Conservation (phyloP, 345 rosid species). For the Garcia nutans region DNA sequence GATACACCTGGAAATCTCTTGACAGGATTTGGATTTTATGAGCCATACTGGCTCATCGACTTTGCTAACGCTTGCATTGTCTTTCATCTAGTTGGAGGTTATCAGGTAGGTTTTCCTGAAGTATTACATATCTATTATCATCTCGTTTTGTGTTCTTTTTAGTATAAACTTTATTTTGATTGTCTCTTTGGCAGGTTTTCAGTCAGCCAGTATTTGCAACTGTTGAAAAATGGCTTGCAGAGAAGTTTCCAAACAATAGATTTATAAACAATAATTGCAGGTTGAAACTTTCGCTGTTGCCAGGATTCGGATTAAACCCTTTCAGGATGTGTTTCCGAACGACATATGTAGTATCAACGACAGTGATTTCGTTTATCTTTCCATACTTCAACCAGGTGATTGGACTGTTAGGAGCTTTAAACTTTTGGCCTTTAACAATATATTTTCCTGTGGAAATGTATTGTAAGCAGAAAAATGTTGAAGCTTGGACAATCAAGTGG, state of each 20-base stretch:
- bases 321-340: slow-evolving; percentile 53
- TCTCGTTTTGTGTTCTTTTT: too few species aligned
- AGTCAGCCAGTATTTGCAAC: slow-evolving; percentile 52
- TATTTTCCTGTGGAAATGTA: slow-evolving; percentile 81
- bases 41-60: slow-evolving; percentile 54
- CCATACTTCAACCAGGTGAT: slow-evolving; percentile 85
- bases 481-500: slow-evolving; percentile 57
- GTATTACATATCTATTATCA: too few species aligned
- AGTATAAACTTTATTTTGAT: too few species aligned
- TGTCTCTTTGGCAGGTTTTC: slow-evolving; percentile 36
- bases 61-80: slow-evolving; percentile 50
- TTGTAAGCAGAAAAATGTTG: slow-evolving; percentile 47
- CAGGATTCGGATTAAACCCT: slow-evolving; percentile 30
- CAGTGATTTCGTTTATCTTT: slow-evolving; percentile 50
- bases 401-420: slow-evolving; percentile 68
- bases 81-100: slow-evolving; percentile 51
- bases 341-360: slow-evolving; percentile 47
- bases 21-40: slow-evolving; percentile 51
- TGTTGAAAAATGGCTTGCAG: slow-evolving; percentile 39
- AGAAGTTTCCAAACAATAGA: slow-evolving; percentile 43
- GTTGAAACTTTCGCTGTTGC: slow-evolving; percentile 36
- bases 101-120: slow-evolving; percentile 45
- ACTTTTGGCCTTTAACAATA: slow-evolving; percentile 73
- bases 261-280: slow-evolving; percentile 35
- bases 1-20: slow-evolving; percentile 50